Conservation (phyloP, 495 filamentous ascomycete species). For the Tetracladium setigerum region DNA sequence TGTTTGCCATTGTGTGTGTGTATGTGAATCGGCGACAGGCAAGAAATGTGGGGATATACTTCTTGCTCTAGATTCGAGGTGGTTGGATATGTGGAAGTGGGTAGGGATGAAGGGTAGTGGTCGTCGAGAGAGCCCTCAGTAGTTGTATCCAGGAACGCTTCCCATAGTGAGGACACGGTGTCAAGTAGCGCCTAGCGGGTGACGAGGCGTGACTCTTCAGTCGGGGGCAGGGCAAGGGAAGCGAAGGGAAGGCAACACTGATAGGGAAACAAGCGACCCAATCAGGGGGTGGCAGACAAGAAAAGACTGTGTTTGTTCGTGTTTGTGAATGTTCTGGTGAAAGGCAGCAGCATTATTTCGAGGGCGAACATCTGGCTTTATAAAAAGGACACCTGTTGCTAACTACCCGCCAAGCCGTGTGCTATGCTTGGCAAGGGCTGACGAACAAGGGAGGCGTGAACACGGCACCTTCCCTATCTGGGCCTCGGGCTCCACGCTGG, state of each 20-base stretch:
- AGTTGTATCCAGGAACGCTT: conserved; percentile 4
- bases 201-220: neutral
- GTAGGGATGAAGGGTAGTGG: neutral
- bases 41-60: too few species aligned
- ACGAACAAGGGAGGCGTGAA: too few species aligned
- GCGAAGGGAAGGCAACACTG: conserved; percentile 6
- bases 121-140: conserved; percentile 10
- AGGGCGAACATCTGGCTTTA: conserved; percentile 9
- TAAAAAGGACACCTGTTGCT: conserved; percentile 8
- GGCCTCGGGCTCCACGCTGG: too few species aligned
- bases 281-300: neutral
- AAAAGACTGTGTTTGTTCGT: neutral
- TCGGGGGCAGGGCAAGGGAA: neutral
- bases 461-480: too few species aligned
- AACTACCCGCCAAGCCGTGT: neutral
- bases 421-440: too few species aligned
- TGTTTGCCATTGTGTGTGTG: conserved; percentile 12
- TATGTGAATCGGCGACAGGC: too few species aligned
- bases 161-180: conserved; percentile 10
- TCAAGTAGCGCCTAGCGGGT: neutral
- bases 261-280: conserved; percentile 1
- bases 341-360: neutral
- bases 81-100: neutral
- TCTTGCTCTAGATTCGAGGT: neutral
- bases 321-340: neutral